Base-by-base conservation (phyloP, 345 rosid genomes). In the Gynandropsis gynandra region DNA sequence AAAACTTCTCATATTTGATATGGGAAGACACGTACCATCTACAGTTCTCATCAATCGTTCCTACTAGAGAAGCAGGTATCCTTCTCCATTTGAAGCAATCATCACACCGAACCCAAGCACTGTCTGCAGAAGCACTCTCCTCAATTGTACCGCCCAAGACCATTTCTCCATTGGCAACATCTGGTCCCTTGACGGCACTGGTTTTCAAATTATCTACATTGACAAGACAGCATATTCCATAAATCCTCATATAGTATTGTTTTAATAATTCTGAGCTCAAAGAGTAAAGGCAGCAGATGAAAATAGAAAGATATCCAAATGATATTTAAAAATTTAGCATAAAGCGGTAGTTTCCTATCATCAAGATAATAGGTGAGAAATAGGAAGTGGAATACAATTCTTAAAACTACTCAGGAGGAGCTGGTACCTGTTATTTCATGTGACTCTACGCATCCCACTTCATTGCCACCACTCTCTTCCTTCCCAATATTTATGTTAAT, bases 71-170 rank as follows among this genome's bases (percentile, higher is more conserved):
- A 70, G 80, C 82, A 36, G 88, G 80, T 59, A 92, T 87, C 20
- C 94, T 85, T 67, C 98, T 77, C 98, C 98, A 92, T 77, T 92
- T 85, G 47, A 65, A 72, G 64, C 97, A 92, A 63, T 78, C 94
- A 70, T 92, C 98, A 73, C 98, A 92, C 19, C 73, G 77, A 65
- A 87, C 98, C 98, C 98, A 92, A 9, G 98, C 97, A 77, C 63
- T 70, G 54, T 76, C 84, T 1, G 58, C 19, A 40, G 76, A 72
- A 46, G 45, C 46, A 58, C 29, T 41, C 61, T 78, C 74, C 70
- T 76, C 77, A 46, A 60, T 55, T 49, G 62, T 49, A 49, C 44
- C 64, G 37, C 64, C 53, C 48, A 74, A 31, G 49, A 61, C 70
- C 34, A 52, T 16, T 41, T 77, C 81, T 51, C 56, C 53, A 73